Evolutionary conservation across 202 grass and related monocot genomes (phyloP).

Genomic region (Digitaria exilis): DNA sequence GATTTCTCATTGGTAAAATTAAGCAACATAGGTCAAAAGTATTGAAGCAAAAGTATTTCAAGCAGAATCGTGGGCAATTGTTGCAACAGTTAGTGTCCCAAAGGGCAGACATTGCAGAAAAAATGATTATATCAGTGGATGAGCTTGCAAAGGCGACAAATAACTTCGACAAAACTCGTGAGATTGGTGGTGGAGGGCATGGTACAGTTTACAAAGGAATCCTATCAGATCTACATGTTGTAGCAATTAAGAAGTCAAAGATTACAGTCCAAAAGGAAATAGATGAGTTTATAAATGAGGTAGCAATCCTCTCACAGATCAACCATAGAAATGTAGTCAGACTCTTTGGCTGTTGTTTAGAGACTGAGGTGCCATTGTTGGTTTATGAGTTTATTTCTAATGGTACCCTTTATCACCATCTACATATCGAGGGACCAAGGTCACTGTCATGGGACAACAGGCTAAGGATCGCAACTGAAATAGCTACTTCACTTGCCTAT

Average conservation of each 20-base stretch:
- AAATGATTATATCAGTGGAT: no score
- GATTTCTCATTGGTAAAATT: not conserved
- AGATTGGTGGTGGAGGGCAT: constrained; percentile 34
- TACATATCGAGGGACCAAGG: not conserved
- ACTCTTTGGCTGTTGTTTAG: constrained; percentile 11
- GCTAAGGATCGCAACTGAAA: not conserved
- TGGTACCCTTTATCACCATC: not conserved
- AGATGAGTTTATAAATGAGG: no score
- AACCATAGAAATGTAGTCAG: constrained; percentile 44
- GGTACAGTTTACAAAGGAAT: constrained; percentile 50
- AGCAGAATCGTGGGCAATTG: no score
- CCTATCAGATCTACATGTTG: constrained; percentile 12
- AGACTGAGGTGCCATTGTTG: not conserved
- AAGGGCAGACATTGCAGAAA: no score
- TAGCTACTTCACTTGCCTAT: not conserved
- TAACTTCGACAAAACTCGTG: not conserved
- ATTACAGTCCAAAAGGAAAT: no score
- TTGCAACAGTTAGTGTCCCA: no score
- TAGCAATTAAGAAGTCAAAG: no score
- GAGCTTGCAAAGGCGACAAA: constrained; percentile 45
- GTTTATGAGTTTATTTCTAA: not conserved
- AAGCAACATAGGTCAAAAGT: no score
- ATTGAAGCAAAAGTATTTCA: no score
- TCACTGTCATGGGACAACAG: not conserved
- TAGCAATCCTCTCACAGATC: constrained; percentile 44